These are phyloP conservation scores for Hortiboletus rubellus DNA, from an alignment of 1,284 basidiomycete genomes.

Conservation along the genomic window DNA sequence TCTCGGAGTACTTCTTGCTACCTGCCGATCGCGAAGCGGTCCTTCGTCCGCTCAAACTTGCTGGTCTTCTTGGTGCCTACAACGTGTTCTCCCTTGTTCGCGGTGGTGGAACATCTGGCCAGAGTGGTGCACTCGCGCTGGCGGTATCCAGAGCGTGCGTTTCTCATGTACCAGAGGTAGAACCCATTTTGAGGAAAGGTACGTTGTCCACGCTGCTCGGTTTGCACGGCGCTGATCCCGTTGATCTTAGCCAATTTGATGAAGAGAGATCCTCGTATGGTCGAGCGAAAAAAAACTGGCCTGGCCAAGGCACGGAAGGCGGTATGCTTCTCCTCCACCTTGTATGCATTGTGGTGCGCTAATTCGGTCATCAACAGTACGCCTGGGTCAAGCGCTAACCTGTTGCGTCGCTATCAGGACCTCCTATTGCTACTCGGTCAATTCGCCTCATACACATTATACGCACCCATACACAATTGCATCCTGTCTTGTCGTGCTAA, in stretches of 20 bases:
- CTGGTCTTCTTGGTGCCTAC: slow-evolving; percentile 87
- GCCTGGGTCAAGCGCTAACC: slow-evolving; percentile 28
- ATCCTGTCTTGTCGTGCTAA: slow-evolving; percentile 2
- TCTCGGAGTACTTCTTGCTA: slow-evolving; percentile 79
- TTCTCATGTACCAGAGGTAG: slow-evolving; percentile 67
- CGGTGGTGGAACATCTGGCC: slow-evolving; percentile 89
- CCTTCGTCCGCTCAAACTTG: slow-evolving; percentile 80
- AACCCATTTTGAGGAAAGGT: slow-evolving; percentile 72
- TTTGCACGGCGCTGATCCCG: neutral
- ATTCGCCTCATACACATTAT: neutral
- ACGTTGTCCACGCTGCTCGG: slow-evolving; percentile 21
- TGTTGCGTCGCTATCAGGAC: neutral
- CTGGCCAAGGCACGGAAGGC: slow-evolving; percentile 88
- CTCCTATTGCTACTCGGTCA: neutral
- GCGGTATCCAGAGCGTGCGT: slow-evolving; percentile 83
- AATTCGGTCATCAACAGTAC: neutral
- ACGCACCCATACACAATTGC: neutral
- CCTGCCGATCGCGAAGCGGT: slow-evolving; percentile 78
- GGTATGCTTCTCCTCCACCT: slow-evolving; percentile 51
- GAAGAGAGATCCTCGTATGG: slow-evolving; percentile 93
- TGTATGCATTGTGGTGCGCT: neutral
- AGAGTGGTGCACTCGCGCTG: slow-evolving; percentile 87
- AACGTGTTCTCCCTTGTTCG: slow-evolving; percentile 89
- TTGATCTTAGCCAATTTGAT: slow-evolving; percentile 72
- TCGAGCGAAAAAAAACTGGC: slow-evolving; percentile 97